Conservation (phyloP, 2,329 filamentous ascomycete genomes). For the Fusarium staphyleae region DNA sequence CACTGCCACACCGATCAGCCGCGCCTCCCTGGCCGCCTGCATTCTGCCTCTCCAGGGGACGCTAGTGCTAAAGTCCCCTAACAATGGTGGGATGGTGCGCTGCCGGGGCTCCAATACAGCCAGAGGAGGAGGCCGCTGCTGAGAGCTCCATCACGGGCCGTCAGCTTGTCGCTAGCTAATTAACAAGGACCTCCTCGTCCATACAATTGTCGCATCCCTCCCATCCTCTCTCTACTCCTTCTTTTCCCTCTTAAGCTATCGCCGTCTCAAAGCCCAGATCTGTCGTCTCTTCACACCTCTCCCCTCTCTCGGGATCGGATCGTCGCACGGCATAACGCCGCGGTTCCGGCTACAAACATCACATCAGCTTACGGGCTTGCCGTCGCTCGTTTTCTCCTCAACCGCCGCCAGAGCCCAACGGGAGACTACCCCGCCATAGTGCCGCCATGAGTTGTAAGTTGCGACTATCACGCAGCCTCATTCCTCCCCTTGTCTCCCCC, state of each 20-base stretch:
- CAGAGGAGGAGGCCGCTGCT: constrained; percentile 1
- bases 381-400: constrained; percentile 12
- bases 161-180: constrained; percentile 33
- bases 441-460: constrained; percentile 46
- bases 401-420: constrained; percentile 20
- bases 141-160: not conserved
- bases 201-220: not conserved
- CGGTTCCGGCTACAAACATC: not conserved
- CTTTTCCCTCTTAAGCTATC: constrained; percentile 22
- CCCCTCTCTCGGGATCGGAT: constrained; percentile 13
- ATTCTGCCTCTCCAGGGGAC: not conserved
- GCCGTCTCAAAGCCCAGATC: constrained; percentile 9
- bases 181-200: constrained; percentile 30
- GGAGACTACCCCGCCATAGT: constrained; percentile 40
- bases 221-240: constrained; percentile 3
- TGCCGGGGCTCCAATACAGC: not conserved
- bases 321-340: constrained; percentile 10
- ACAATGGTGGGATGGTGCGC: constrained; percentile 5
- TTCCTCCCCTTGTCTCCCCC: constrained; percentile 29
- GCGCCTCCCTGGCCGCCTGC: not conserved
- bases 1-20: not conserved
- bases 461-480: constrained; percentile 39
- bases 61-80: constrained; percentile 7
- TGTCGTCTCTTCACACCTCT: constrained; percentile 7
- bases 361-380: constrained; percentile 9